phyloP scores from a whole-genome alignment of 331 rosid genomes.

The Malus hybrid region DNA sequence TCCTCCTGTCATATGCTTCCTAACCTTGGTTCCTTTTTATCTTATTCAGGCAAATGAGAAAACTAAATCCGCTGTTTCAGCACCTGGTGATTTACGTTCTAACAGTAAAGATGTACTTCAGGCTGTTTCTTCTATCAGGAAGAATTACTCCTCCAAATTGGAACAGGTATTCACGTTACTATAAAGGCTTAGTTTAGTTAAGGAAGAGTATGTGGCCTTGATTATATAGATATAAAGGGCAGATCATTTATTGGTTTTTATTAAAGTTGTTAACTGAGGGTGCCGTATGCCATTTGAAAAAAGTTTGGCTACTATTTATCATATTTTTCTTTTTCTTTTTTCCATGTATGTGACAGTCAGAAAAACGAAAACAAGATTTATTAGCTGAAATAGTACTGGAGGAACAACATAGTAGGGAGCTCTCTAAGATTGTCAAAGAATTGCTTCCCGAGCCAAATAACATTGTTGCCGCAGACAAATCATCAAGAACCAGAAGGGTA shows the following conservation, averaged over 20 bases:
- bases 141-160: slow-evolving; percentile 55
- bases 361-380: slow-evolving; percentile 66
- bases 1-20: slow-evolving; percentile 3
- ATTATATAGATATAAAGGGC: too few species aligned
- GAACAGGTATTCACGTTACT: slow-evolving; percentile 45
- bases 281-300: slow-evolving; percentile 4
- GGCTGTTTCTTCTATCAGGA: slow-evolving; percentile 45
- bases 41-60: slow-evolving; percentile 50
- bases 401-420: slow-evolving; percentile 73
- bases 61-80: slow-evolving; percentile 31
- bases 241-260: neutral
- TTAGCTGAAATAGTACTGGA: slow-evolving; percentile 58
- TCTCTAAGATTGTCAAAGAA: slow-evolving; percentile 49
- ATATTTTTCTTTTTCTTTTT: neutral
- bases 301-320: neutral
- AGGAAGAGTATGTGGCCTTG: neutral
- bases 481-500: slow-evolving; percentile 64
- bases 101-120: slow-evolving; percentile 39
- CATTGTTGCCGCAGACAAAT: slow-evolving; percentile 27
- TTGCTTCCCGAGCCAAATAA: slow-evolving; percentile 49
- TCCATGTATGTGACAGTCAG: slow-evolving; percentile 43
- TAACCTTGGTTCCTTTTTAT: slow-evolving; percentile 7
- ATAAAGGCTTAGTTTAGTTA: neutral
- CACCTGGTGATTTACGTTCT: slow-evolving; percentile 26
- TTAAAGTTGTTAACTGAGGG: neutral